A percentile compares a stretch with the other conserved stretches of the same genome.
phyloP scores from a whole-genome alignment of 805 yeast genomes.

The Metschnikowia aberdeeniae region DNA sequence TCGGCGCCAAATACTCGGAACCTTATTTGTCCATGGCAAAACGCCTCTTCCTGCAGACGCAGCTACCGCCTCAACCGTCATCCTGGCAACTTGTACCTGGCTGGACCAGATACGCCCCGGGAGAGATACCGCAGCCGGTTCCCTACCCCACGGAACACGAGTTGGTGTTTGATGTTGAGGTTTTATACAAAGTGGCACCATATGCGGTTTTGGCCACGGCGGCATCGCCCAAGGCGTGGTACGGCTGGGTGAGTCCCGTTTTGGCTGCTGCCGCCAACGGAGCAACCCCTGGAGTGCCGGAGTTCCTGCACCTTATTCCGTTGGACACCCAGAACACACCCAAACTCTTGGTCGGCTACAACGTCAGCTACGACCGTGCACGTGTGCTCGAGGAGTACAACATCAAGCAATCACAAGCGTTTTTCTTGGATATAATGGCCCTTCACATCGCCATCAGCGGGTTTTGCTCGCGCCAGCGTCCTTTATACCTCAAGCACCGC shows the following conservation, averaged over 20 bases:
- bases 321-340: slow-evolving; percentile 46
- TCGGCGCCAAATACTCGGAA: slow-evolving; percentile 57
- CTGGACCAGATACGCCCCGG: slow-evolving; percentile 71
- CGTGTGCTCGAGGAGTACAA: slow-evolving; percentile 80
- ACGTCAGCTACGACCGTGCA: slow-evolving; percentile 87
- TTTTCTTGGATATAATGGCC: slow-evolving; percentile 88
- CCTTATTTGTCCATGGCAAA: slow-evolving; percentile 56
- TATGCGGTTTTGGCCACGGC: slow-evolving; percentile 84
- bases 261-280: slow-evolving; percentile 32
- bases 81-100: slow-evolving; percentile 64
- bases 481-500: slow-evolving; percentile 62
- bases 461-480: slow-evolving; percentile 87
- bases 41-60: slow-evolving; percentile 32
- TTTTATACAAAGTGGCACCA: slow-evolving; percentile 65
- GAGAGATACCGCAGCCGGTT: slow-evolving; percentile 53
- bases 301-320: slow-evolving; percentile 70
- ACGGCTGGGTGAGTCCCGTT: slow-evolving; percentile 91
- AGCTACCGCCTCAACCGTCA: slow-evolving; percentile 43
- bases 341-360: slow-evolving; percentile 80
- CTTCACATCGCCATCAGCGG: slow-evolving; percentile 88
- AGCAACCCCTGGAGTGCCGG: slow-evolving; percentile 35
- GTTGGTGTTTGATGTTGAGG: slow-evolving; percentile 87
- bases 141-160: slow-evolving; percentile 66
- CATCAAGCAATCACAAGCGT: slow-evolving; percentile 61
- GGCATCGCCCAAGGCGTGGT: slow-evolving; percentile 76